Evolutionary conservation across 1,284 basidiomycete genomes (phyloP).

Genomic region (Ustilago lituana): DNA sequence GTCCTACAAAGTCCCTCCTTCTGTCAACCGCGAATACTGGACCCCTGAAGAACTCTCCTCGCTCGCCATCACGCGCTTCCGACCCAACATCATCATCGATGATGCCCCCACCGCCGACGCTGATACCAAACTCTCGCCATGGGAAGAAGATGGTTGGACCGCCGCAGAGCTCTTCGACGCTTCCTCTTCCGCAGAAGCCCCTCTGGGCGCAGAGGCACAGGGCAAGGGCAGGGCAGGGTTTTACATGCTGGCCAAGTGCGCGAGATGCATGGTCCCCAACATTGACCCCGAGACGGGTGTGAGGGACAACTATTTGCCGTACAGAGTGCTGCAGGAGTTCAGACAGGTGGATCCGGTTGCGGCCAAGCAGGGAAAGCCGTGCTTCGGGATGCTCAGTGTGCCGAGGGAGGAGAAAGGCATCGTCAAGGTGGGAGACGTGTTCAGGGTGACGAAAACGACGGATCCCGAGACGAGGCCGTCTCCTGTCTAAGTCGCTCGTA

Average conservation of each 20-base stretch:
- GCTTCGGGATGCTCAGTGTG: conserved; percentile 53
- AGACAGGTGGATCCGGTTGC: conserved; percentile 51
- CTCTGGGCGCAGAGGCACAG: conserved; percentile 42
- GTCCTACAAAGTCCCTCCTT: conserved; percentile 39
- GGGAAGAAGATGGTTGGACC: conserved; percentile 61
- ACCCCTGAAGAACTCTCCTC: conserved; percentile 49
- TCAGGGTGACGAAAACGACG: conserved; percentile 48
- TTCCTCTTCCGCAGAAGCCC: not conserved
- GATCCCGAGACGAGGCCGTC: conserved; percentile 37
- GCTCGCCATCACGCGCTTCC: conserved; percentile 54
- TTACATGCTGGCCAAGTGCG: conserved; percentile 55
- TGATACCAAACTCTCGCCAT: conserved; percentile 41
- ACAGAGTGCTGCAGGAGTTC: conserved; percentile 53
- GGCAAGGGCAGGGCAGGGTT: conserved; percentile 50
- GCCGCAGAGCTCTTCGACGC: conserved; percentile 50
- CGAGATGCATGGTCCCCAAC: conserved; percentile 56
- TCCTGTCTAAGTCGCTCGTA: conserved; percentile 23
- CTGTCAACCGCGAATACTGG: conserved; percentile 55
- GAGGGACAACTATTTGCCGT: conserved; percentile 51
- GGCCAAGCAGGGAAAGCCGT: conserved; percentile 52
- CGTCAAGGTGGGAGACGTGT: conserved; percentile 45
- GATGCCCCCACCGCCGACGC: conserved; percentile 10
- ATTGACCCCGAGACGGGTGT: conserved; percentile 56
- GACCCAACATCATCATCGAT: conserved; percentile 60
- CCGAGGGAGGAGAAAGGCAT: conserved; percentile 44